Evolutionary conservation across 176 grass and related monocot genomes (phyloP), one percentile per base, ranked within the genome.

Genomic region (Rhipidocladum racemiflorum): DNA sequence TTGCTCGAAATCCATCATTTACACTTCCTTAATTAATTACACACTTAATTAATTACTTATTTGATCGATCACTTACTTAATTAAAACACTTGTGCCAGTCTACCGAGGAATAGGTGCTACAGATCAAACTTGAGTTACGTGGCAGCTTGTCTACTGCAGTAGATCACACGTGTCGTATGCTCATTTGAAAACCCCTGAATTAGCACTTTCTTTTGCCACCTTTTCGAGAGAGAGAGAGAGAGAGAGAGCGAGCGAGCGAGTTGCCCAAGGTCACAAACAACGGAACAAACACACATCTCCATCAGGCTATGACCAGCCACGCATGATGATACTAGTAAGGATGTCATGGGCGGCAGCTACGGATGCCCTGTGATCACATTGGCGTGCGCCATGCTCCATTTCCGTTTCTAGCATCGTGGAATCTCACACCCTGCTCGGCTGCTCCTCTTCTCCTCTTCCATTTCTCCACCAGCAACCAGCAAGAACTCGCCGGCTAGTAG

Each of bases 321-420:
- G 70, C 62, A 70, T 72, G 43, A 75, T 70, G 39, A n/a, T 61
- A 16, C 18, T 40, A 4, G 24, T 13, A 17, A 38, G 29, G 45
- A 80, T 74, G 20, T 65, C 73, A 87, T 55, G 72, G 81, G 34
- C 53, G 16, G 81, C 79, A 54, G 38, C 45, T 76, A 75, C 30
- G 72, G 71, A 55, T 71, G 56, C 63, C 48, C 49, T 79, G 63
- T 21, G 62, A 55, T 39, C 76, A 23, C 73, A 12, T 69, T 85
- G 66, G 57, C 77, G 78, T 82, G 73, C 72, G 72, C 65, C 20
- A 21, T 82, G 40, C 59, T 73, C 77, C 74, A 50, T 53, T 84
- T n/a, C 80, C 89, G 51, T 81, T 68, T 68, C 65, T 20, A 12
- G 20, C 24, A 16, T 15, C 21, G 75, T 75, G 48, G 67, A 79